A percentile compares a stretch with the other conserved stretches of the same genome.
phyloP scores from a whole-genome alignment of 768 basidiomycete species.

The Peribolospora kevripleyi region DNA sequence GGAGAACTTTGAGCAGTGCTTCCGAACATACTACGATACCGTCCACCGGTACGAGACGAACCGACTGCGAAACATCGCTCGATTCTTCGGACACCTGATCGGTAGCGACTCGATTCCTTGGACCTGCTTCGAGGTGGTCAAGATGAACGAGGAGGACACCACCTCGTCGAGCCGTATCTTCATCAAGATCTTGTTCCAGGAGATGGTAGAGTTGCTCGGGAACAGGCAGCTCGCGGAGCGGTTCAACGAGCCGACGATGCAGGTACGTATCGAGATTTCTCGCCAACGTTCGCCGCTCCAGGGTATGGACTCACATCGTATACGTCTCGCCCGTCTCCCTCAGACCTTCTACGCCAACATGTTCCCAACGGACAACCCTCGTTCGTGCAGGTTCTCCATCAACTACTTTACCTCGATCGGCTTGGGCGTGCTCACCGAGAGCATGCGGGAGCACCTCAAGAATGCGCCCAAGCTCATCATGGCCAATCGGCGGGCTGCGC shows the following conservation, averaged over 20 bases:
- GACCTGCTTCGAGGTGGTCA: conserved; percentile 57
- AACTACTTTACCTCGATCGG: conserved; percentile 96
- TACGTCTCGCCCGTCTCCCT: too few species aligned
- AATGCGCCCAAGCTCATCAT: conserved; percentile 79
- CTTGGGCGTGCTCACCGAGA: conserved; percentile 69
- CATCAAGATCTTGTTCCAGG: conserved; percentile 83
- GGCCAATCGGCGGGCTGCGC: conserved; percentile 63
- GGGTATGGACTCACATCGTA: too few species aligned
- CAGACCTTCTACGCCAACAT: conserved; percentile 39
- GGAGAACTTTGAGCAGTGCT: conserved; percentile 64
- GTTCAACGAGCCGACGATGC: conserved; percentile 69
- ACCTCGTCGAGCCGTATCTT: conserved; percentile 92
- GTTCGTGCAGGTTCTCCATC: conserved; percentile 57
- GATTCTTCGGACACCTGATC: conserved; percentile 84
- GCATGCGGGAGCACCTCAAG: conserved; percentile 92
- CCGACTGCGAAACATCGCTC: conserved; percentile 82
- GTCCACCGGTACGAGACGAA: conserved; percentile 99
- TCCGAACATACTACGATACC: conserved; percentile 72
- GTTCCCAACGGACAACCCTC: conserved; percentile 92
- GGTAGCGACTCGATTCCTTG: conserved; percentile 72
- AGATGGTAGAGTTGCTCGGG: conserved; percentile 86
- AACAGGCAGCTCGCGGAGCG: conserved; percentile 61
- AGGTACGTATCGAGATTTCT: conserved; percentile 13
- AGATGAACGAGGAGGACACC: conserved; percentile 92
- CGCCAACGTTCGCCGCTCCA: too few species aligned